A percentile compares a stretch with the other conserved stretches of the same genome.
These are phyloP conservation scores for Neocallimastix lanati DNA, from an alignment of 192 early-diverging fungal genomes.

Conservation along the genomic window DNA sequence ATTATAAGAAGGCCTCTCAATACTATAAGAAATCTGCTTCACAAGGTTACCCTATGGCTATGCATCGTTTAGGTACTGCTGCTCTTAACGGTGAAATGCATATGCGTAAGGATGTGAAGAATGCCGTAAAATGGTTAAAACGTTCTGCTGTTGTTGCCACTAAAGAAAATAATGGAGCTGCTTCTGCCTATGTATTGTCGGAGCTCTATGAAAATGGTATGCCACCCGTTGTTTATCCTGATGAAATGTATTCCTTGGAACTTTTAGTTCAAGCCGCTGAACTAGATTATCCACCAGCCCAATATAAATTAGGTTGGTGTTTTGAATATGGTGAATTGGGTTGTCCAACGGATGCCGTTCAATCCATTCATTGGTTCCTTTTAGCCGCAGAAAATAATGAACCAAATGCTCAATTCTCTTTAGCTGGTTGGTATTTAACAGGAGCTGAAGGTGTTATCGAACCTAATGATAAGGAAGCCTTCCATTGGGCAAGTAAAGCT, in stretches of 20 bases:
- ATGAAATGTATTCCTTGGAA: neutral
- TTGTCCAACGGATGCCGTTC: neutral
- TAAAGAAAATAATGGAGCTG: neutral
- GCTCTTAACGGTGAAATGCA: neutral
- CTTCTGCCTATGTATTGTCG: neutral
- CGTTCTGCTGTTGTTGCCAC: neutral
- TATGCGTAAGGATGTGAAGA: slow-evolving; percentile 1
- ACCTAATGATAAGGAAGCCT: neutral
- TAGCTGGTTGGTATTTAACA: slow-evolving; percentile 5
- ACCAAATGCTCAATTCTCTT: neutral
- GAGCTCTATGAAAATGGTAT: neutral
- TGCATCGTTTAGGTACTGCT: neutral
- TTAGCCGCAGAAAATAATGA: neutral
- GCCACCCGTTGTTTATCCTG: neutral
- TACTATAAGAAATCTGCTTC: neutral
- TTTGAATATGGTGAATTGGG: slow-evolving; percentile 2
- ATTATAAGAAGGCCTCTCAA: neutral
- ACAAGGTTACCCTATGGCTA: slow-evolving; percentile 1
- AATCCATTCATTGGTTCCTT: neutral
- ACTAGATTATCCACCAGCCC: neutral
- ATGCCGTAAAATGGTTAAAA: slow-evolving; percentile 5
- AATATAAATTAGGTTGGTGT: neutral
- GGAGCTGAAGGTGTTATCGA: slow-evolving; percentile 2
- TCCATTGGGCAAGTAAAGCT: neutral
- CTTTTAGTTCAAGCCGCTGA: slow-evolving; percentile 3